phyloP scores from a whole-genome alignment of 116 monocot species.

The Cymodocea nodosa region DNA sequence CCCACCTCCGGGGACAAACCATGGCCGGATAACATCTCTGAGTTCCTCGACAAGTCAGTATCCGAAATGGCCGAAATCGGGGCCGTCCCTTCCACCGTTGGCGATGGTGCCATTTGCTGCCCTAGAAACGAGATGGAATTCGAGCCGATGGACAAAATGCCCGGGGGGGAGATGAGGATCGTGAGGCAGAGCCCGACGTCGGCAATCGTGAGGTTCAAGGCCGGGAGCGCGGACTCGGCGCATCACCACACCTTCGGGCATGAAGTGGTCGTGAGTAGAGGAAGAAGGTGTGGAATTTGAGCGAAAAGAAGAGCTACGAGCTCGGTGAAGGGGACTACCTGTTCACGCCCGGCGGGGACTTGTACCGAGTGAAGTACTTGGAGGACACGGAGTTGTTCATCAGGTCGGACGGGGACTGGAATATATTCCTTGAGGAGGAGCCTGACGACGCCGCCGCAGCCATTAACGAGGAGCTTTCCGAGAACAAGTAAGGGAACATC shows the following conservation, averaged over 20 bases:
- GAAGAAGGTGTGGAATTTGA: constrained; percentile 89
- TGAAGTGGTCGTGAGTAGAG: constrained; percentile 66
- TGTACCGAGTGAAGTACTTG: constrained; percentile 77
- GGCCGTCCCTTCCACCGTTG: neutral
- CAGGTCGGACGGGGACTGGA: constrained; percentile 85
- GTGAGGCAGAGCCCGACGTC: constrained; percentile 73
- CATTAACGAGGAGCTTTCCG: constrained; percentile 16
- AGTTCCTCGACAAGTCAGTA: constrained; percentile 46
- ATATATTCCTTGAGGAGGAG: constrained; percentile 79
- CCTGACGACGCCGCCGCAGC: constrained; percentile 30
- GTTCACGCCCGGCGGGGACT: constrained; percentile 69
- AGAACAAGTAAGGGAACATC: neutral
- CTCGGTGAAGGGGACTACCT: constrained; percentile 62
- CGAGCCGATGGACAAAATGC: constrained; percentile 68
- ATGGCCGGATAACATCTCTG: constrained; percentile 49
- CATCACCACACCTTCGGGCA: constrained; percentile 87
- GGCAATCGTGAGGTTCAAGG: constrained; percentile 57
- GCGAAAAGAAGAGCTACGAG: constrained; percentile 54
- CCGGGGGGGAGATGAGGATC: constrained; percentile 81
- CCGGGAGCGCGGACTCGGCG: constrained; percentile 71
- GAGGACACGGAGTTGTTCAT: constrained; percentile 94
- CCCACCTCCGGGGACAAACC: constrained; percentile 46
- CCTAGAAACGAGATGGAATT: constrained; percentile 55
- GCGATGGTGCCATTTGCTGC: constrained; percentile 54
- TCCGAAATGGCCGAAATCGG: constrained; percentile 55